Evolutionary conservation across 441 rosid genomes (phyloP).

Genomic region (Corymbia citriodora): DNA sequence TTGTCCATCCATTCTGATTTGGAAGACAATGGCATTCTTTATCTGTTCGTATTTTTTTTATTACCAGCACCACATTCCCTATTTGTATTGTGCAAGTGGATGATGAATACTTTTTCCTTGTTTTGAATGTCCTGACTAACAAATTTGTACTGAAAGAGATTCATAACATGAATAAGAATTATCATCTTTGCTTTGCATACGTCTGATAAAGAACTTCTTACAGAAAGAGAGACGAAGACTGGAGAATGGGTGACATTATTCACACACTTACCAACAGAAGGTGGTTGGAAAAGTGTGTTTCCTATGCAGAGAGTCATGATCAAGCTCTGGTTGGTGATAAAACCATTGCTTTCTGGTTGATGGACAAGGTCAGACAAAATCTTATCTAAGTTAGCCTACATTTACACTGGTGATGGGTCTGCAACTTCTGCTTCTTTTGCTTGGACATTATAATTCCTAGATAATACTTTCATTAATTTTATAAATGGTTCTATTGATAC

Average conservation of each 20-base stretch:
- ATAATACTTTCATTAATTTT: background rate
- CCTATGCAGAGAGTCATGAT: slow-evolving; percentile 97
- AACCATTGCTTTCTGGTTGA: slow-evolving; percentile 96
- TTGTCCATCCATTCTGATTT: background rate
- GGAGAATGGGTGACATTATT: slow-evolving; percentile 78
- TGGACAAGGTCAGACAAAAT: slow-evolving; percentile 74
- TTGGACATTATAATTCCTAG: background rate
- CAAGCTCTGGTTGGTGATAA: slow-evolving; percentile 99
- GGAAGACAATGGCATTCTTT: background rate
- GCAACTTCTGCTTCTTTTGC: background rate
- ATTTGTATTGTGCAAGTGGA: background rate
- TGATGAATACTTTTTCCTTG: background rate
- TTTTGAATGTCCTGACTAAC: background rate
- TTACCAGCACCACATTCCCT: background rate
- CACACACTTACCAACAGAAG: slow-evolving; percentile 86
- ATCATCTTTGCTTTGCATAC: background rate
- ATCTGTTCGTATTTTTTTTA: background rate
- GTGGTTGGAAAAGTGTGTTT: slow-evolving; percentile 86
- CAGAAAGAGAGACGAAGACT: slow-evolving; percentile 86
- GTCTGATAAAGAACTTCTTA: background rate
- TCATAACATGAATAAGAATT: background rate
- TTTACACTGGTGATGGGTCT: background rate
- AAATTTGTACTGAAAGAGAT: background rate
- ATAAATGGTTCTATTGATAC: background rate
- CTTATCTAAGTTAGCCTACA: background rate